phyloP scores from a whole-genome alignment of 768 basidiomycete species.

The Lepiota venenata region DNA sequence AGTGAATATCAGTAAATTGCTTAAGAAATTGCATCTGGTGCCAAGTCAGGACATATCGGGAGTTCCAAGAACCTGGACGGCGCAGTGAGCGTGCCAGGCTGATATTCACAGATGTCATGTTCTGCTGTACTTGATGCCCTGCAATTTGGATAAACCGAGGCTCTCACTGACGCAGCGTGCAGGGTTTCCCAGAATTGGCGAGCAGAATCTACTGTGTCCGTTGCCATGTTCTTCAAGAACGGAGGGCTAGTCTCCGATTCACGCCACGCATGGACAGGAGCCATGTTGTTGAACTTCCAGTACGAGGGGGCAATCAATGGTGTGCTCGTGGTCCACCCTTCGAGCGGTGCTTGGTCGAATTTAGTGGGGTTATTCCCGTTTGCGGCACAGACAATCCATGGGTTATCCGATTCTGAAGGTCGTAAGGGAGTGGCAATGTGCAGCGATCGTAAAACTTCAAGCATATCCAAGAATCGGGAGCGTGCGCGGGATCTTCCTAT shows the following conservation, averaged over 20 bases:
- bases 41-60: slow-evolving; percentile 60
- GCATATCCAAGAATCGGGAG: slow-evolving; percentile 55
- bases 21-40: slow-evolving; percentile 66
- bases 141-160: slow-evolving; percentile 18
- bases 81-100: slow-evolving; percentile 49
- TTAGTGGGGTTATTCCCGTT: slow-evolving; percentile 40
- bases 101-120: slow-evolving; percentile 17
- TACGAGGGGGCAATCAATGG: slow-evolving; percentile 52
- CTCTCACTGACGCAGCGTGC: slow-evolving; percentile 41
- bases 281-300: slow-evolving; percentile 57
- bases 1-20: slow-evolving; percentile 40
- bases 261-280: slow-evolving; percentile 61
- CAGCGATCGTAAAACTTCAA: slow-evolving; percentile 57
- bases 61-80: slow-evolving; percentile 56
- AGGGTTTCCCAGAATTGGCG: slow-evolving; percentile 57
- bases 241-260: slow-evolving; percentile 45
- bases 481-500: slow-evolving; percentile 58
- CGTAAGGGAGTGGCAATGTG: slow-evolving; percentile 59
- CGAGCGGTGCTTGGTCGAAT: slow-evolving; percentile 41
- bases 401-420: slow-evolving; percentile 34
- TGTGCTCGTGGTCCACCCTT: slow-evolving; percentile 41
- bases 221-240: slow-evolving; percentile 50
- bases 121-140: slow-evolving; percentile 1
- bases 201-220: slow-evolving; percentile 36
- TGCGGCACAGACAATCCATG: slow-evolving; percentile 43